Evolutionary conservation across 441 rosid species (phyloP), one percentile per base, ranked within the genome.

Genomic region (Corymbia calophylla): DNA sequence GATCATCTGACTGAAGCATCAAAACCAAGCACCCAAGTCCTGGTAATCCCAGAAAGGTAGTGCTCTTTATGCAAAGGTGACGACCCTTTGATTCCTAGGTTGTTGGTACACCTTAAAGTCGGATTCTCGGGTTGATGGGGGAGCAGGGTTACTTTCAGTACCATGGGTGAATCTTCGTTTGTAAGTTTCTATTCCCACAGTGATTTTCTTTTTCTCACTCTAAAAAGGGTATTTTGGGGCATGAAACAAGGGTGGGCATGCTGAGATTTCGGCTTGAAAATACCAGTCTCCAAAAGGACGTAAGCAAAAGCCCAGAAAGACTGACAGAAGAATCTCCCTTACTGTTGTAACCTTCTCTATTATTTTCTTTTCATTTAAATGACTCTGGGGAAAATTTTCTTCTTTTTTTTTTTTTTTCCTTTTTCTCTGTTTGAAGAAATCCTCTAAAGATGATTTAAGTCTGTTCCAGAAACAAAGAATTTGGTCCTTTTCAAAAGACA

Each of bases 291-390:
- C 91, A 89, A 86, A 87, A 73, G 92, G 91, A 93, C 94, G 93
- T 93, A 94, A 93, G 92, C 95, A 93, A 93, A 93, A 93, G 93
- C 89, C 93, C 87, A 89, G 32, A 90, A 89, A 92, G 92, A 93
- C 93, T 93, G 95, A 92, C 93, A 94, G 92, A 96, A 94, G 94
- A 94, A 94, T 93, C 94, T 94, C 92, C 94, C 92, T 95, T 93
- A 92, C 93, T 90, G 93, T 91, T 93, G 93, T 91, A 93, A 92
- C 92, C 92, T 92, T 93, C 93, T 47, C 15, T 92, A 90, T 90
- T 89, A 62, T 86, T 64, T 89, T 91, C 91, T 49, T 49, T 66
- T 88, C 60, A 88, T 93, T 64, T 55, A 54, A 86, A 55, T 35
- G 64, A 86, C 44, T 31, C 16, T 7, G 64, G n/a, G 31, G 49